Percentiles rank a stretch among this genome's conserved stretches.
Evolutionary conservation across 371 early-diverging fungal species (phyloP).

Genomic region (Apophysomyces sp.): DNA sequence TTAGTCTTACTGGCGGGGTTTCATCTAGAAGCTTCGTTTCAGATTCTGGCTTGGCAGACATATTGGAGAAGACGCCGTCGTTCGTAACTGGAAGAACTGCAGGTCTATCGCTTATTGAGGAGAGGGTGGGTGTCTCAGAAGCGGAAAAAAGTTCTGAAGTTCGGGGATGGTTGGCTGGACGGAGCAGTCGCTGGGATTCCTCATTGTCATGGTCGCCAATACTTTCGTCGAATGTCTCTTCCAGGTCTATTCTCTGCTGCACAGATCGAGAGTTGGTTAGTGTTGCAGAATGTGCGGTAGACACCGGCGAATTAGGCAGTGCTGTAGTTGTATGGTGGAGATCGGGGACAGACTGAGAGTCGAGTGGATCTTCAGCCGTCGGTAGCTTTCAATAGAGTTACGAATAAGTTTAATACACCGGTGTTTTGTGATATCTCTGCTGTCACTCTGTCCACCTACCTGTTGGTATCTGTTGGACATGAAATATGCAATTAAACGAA

Average conservation of each 20-base stretch:
- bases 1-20: slow-evolving; percentile 34
- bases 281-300: neutral
- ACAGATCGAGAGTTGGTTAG: neutral
- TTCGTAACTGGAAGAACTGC: slow-evolving; percentile 33
- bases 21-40: slow-evolving; percentile 40
- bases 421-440: too few relatives aligned
- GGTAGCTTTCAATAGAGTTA: neutral
- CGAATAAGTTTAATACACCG: too few relatives aligned
- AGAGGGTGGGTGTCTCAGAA: neutral
- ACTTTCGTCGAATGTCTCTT: slow-evolving; percentile 24
- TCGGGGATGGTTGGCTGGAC: neutral
- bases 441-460: too few relatives aligned
- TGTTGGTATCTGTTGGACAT: neutral
- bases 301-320: neutral
- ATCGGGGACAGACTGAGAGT: neutral
- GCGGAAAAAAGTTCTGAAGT: neutral
- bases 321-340: neutral
- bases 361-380: neutral
- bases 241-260: slow-evolving; percentile 20
- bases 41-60: slow-evolving; percentile 57
- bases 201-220: slow-evolving; percentile 10
- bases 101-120: slow-evolving; percentile 2
- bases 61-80: slow-evolving; percentile 63
- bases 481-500: neutral
- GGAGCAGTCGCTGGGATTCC: slow-evolving; percentile 9